Evolutionary conservation across 2,329 filamentous ascomycete genomes (phyloP).

Genomic region (Aureobasidium sp.): DNA sequence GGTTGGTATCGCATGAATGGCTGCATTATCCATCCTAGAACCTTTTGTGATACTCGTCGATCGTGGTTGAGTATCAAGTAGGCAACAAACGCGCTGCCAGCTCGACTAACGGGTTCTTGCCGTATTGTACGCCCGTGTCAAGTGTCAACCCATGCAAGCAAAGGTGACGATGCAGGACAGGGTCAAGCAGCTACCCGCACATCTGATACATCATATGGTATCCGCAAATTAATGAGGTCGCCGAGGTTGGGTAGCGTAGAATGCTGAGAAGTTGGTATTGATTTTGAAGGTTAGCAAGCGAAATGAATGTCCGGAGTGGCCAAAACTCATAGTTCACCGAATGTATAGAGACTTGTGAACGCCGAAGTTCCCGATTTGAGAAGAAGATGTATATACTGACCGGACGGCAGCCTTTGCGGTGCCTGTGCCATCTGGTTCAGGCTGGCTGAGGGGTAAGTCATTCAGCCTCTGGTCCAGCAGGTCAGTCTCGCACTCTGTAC

Average conservation of each 20-base stretch:
- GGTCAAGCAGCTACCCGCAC: not conserved
- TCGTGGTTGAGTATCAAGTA: not conserved
- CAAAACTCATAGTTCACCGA: not conserved
- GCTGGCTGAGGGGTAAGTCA: not conserved
- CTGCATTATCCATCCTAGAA: not conserved
- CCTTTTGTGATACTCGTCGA: not conserved
- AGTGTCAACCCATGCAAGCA: not conserved
- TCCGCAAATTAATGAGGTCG: not conserved
- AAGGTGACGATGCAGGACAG: not conserved
- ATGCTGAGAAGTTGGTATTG: not conserved
- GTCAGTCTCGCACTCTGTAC: not conserved
- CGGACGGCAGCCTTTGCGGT: not conserved
- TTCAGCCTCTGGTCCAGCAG: not conserved
- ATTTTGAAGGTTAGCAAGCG: not conserved
- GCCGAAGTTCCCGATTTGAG: not conserved
- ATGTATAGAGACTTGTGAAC: not conserved
- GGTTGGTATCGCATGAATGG: not conserved
- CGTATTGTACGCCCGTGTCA: conserved; percentile 6
- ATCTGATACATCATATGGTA: not conserved
- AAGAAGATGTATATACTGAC: not conserved
- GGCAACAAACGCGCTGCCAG: conserved; percentile 1
- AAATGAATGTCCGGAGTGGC: not conserved
- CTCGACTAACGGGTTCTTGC: conserved; percentile 4
- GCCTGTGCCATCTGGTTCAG: not conserved
- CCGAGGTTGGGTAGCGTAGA: not conserved